Evolutionary conservation across 306 rosid genomes (phyloP), one percentile per base, ranked within the genome.

Genomic region (Prosopis cineraria): DNA sequence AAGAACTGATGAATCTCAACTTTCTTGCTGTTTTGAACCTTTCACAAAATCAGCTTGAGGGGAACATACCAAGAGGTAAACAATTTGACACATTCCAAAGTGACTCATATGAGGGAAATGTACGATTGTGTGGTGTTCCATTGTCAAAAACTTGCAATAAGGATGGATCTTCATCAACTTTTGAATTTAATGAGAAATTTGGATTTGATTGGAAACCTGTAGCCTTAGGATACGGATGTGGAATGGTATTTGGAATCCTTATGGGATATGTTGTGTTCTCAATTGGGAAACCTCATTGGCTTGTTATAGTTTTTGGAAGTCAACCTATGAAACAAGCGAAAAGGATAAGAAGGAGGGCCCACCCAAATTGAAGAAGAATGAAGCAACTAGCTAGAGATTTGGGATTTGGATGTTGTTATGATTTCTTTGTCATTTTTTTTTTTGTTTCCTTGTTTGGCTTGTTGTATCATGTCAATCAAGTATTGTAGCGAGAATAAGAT

Each of bases 41-140:
- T 27, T 59, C 66, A 1, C 17, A 60, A 1, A 78, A 83, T 44
- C 45, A 48, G 9, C 68, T 83, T 3, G 68, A 9, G 7, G 81
- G 83, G 16, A 27, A 10, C 1, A 79, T 83, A 11, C 86, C 83
- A 4, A 31, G 16, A 36, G 83, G 86, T 6, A 39, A 67, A 10
- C 86, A 83, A 3, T 83, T 83, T 31, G 20, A 63, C 12, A 83
- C 83, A 37, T 83, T 83, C 55, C 20, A 5, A 1, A 69, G 6
- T 17, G 59, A 40, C 6, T 78, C 86, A 0, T 83, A 58, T 3
- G 6, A 8, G 0, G 80, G 78, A 29, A 83, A 83, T 31, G 12
- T 0, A 14, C 78, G 65, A 3, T 27, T 83, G 0, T 74, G 83
- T 40, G 83, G 83, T 22, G 8, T 53, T 41, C 83, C 83, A 3